Conservation (phyloP, 2,329 filamentous ascomycete species). For the Penicillium sp. region DNA sequence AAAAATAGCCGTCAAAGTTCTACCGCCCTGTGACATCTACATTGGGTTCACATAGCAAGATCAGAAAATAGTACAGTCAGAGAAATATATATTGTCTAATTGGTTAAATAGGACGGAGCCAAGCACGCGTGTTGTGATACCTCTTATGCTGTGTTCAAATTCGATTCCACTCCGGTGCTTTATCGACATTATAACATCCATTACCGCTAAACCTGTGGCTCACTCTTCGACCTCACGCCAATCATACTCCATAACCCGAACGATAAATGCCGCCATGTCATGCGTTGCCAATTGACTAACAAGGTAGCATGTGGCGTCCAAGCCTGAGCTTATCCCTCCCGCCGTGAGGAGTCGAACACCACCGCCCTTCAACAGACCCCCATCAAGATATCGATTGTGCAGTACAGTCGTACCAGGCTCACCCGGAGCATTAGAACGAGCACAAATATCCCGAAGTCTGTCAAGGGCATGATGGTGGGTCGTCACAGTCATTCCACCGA, state of each 20-base stretch:
- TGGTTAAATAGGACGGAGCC: too few relatives aligned
- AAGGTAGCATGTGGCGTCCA: conserved; percentile 82
- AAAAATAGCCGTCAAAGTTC: background rate
- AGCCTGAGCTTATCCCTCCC: conserved; percentile 74
- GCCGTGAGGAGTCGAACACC: conserved; percentile 73
- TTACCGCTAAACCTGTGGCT: background rate
- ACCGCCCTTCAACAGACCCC: conserved; percentile 33
- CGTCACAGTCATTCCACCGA: conserved; percentile 37
- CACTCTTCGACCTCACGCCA: conserved; percentile 56
- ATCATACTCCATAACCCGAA: conserved; percentile 73
- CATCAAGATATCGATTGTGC: conserved; percentile 25
- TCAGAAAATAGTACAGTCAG: background rate
- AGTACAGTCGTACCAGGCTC: conserved; percentile 12
- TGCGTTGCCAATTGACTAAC: conserved; percentile 79
- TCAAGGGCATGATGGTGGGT: conserved; percentile 40
- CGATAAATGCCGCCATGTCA: conserved; percentile 72
- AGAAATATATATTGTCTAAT: background rate
- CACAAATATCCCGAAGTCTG: conserved; percentile 24
- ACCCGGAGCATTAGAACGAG: conserved; percentile 7
- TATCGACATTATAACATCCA: background rate
- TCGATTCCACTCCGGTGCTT: background rate
- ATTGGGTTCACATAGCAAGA: background rate
- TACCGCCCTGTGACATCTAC: background rate
- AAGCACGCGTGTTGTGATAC: background rate
- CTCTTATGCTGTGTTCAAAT: background rate